Conservation (phyloP, 129 eudicot species). For the Glebionis coronaria region DNA sequence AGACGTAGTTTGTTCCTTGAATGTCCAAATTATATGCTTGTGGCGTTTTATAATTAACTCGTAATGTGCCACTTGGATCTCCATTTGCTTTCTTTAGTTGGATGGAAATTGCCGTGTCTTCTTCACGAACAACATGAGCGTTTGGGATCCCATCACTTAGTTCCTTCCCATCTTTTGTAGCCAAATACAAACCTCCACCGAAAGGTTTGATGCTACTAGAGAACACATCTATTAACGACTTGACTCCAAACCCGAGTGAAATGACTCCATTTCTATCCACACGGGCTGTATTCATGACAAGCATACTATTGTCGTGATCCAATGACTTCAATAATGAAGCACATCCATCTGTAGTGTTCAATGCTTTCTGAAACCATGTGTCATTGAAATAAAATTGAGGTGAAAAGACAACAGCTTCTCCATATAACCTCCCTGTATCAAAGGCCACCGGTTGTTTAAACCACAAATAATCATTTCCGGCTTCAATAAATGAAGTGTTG, state of each 20-base stretch:
- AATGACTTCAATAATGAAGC: constrained; percentile 31
- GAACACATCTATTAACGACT: constrained; percentile 27
- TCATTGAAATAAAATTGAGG: constrained; percentile 21
- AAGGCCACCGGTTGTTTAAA: constrained; percentile 42
- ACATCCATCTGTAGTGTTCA: constrained; percentile 34
- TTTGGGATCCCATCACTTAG: constrained; percentile 30
- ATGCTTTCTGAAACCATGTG: constrained; percentile 43
- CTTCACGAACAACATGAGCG: constrained; percentile 30
- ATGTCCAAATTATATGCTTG: constrained; percentile 23
- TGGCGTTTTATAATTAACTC: constrained; percentile 16
- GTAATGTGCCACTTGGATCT: constrained; percentile 23
- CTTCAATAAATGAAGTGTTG: constrained; percentile 37
- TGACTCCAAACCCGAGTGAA: constrained; percentile 44
- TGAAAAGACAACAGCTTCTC: constrained; percentile 30
- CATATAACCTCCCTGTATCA: constrained; percentile 45
- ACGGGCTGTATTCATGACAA: constrained; percentile 35
- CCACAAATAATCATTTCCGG: constrained; percentile 19
- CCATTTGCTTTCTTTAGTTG: constrained; percentile 20
- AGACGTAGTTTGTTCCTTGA: constrained; percentile 30
- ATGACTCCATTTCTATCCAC: constrained; percentile 41
- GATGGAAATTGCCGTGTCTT: constrained; percentile 24
- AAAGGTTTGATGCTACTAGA: constrained; percentile 7
- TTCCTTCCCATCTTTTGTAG: constrained; percentile 40
- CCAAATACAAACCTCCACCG: constrained; percentile 41
- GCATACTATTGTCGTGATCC: constrained; percentile 15